Evolutionary conservation across 2,329 filamentous ascomycete species (phyloP).

Genomic region (Xylariales sp.): DNA sequence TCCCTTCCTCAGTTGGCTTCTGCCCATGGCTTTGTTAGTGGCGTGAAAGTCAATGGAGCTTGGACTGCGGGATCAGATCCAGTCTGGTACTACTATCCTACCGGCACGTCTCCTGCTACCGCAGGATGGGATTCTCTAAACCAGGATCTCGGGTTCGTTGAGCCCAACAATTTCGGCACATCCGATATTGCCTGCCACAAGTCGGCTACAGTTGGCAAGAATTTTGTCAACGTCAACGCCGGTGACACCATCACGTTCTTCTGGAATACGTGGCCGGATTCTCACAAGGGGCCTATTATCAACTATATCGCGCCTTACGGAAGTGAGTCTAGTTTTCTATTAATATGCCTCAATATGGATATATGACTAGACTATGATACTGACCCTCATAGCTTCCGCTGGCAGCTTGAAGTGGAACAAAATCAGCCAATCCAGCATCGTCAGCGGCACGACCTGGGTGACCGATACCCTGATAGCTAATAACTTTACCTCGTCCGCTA

Average conservation of each 20-base stretch:
- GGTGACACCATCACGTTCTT: slow-evolving; percentile 53
- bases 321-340: slow-evolving; percentile 48
- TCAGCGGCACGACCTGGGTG: slow-evolving; percentile 62
- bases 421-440: slow-evolving; percentile 64
- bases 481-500: slow-evolving; percentile 56
- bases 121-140: slow-evolving; percentile 44
- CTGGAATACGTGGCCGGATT: slow-evolving; percentile 56
- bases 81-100: slow-evolving; percentile 42
- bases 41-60: slow-evolving; percentile 40
- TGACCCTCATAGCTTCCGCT: slow-evolving; percentile 61
- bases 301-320: slow-evolving; percentile 52
- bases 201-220: slow-evolving; percentile 54
- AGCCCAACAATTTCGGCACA: slow-evolving; percentile 51
- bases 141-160: slow-evolving; percentile 59
- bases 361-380: slow-evolving; percentile 48
- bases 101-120: slow-evolving; percentile 36
- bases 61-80: slow-evolving; percentile 43
- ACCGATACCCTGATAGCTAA: slow-evolving; percentile 60
- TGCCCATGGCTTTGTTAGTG: slow-evolving; percentile 44
- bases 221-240: slow-evolving; percentile 52
- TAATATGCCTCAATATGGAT: slow-evolving; percentile 56
- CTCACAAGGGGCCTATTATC: slow-evolving; percentile 52
- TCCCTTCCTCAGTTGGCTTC: slow-evolving; percentile 33
- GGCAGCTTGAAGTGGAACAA: slow-evolving; percentile 65
- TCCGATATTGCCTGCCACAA: slow-evolving; percentile 63